Percentiles rank a stretch among this genome's conserved stretches.
Evolutionary conservation across 306 rosid genomes (phyloP).

Genomic region (Trifolium pratense): DNA sequence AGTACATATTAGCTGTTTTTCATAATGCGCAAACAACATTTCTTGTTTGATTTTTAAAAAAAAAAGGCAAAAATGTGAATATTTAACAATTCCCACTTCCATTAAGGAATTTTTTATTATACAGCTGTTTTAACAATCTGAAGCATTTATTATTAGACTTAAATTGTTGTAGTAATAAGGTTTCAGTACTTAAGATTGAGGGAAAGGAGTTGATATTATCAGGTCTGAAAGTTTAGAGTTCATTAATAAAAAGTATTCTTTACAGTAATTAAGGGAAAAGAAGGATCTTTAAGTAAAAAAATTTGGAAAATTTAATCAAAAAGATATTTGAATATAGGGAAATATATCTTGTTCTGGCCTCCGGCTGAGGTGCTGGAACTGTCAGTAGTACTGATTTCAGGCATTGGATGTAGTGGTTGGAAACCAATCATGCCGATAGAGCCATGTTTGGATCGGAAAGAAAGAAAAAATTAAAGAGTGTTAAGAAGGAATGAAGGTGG

Average conservation of each 20-base stretch:
- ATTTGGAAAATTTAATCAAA: neutral
- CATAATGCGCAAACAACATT: slow-evolving; percentile 31
- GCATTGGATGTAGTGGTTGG: neutral
- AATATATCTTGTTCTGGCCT: neutral
- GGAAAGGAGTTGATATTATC: neutral
- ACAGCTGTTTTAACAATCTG: neutral
- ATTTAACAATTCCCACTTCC: neutral
- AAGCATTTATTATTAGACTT: neutral
- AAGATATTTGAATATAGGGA: neutral
- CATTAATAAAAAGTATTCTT: neutral
- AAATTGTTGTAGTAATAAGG: neutral
- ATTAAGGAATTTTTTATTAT: neutral
- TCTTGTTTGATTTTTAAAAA: slow-evolving; percentile 10
- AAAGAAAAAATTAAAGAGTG: no score
- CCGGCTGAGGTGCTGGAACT: neutral
- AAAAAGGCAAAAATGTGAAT: neutral
- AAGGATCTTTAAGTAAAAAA: neutral
- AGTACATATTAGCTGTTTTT: slow-evolving; percentile 28
- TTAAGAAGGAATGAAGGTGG: neutral
- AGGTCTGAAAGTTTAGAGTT: neutral
- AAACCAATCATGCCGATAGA: neutral
- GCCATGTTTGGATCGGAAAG: neutral
- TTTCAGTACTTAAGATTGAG: neutral
- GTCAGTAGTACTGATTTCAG: neutral
- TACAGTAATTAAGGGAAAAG: neutral